phyloP scores from a whole-genome alignment of 352 stramenopile genomes.

The Achlya hypogyna region DNA sequence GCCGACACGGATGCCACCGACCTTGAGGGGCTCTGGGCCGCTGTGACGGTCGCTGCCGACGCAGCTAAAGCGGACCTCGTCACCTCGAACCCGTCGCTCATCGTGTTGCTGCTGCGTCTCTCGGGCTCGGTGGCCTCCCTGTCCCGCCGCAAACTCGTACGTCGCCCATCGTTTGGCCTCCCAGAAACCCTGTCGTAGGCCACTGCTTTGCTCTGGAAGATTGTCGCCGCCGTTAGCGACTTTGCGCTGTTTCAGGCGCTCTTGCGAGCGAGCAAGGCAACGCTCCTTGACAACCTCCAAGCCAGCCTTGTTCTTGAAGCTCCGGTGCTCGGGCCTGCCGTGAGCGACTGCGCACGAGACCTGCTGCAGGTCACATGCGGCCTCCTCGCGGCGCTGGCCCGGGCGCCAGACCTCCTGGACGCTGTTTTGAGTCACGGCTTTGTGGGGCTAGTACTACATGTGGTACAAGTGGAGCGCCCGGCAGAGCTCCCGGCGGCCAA shows the following conservation, averaged over 20 bases:
- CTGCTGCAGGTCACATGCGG: neutral
- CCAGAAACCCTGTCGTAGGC: neutral
- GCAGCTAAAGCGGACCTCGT: neutral
- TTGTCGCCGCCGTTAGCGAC: neutral
- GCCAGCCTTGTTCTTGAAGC: neutral
- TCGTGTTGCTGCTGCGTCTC: neutral
- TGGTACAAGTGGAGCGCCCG: neutral
- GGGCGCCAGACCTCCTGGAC: neutral
- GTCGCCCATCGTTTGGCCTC: neutral
- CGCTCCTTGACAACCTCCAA: neutral
- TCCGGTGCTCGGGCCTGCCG: neutral
- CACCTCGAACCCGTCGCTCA: neutral
- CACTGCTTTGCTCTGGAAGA: neutral
- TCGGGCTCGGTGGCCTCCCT: neutral
- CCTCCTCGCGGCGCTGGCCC: neutral
- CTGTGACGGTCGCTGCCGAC: neutral
- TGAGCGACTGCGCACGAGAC: neutral
- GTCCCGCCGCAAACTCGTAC: neutral
- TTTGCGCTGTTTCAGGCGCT: neutral
- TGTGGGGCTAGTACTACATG: neutral
- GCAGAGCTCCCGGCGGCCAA: neutral
- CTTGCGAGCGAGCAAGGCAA: neutral
- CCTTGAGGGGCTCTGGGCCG: neutral
- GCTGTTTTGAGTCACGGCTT: neutral
- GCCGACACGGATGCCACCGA: neutral